Evolutionary conservation across 2,329 filamentous ascomycete species (phyloP).

Genomic region (Ophiostoma novo-ulmi): DNA sequence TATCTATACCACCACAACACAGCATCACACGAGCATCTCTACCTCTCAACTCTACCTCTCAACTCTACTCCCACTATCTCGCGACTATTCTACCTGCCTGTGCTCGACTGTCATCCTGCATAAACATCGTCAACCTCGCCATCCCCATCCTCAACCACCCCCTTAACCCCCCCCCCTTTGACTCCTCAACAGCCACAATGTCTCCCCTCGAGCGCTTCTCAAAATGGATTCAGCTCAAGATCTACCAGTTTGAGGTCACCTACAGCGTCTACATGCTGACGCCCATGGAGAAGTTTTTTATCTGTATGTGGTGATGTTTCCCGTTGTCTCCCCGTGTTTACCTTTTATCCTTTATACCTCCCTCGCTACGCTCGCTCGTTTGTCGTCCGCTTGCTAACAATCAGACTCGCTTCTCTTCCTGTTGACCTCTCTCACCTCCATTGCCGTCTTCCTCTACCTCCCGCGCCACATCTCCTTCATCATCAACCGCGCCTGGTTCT

Average conservation of each 20-base stretch:
- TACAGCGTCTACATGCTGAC: slow-evolving; percentile 97
- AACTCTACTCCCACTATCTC: not conserved
- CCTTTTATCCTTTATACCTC: not conserved
- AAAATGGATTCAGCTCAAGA: slow-evolving; percentile 87
- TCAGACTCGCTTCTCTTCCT: slow-evolving; percentile 88
- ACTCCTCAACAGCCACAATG: slow-evolving; percentile 36
- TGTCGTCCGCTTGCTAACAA: not conserved
- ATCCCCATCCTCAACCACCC: not conserved
- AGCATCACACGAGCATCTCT: slow-evolving; percentile 1
- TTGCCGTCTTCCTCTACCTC: slow-evolving; percentile 86
- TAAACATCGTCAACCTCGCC: not conserved
- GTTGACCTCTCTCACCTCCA: slow-evolving; percentile 76
- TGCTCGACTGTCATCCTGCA: not conserved
- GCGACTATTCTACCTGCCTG: not conserved
- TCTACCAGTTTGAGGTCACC: slow-evolving; percentile 97
- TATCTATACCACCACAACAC: not conserved
- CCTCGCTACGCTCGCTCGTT: not conserved
- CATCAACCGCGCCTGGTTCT: slow-evolving; percentile 84
- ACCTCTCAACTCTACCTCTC: not conserved
- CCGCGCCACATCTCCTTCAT: slow-evolving; percentile 84
- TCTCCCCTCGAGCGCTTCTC: slow-evolving; percentile 52
- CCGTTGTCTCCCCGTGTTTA: not conserved
- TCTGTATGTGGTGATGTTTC: slow-evolving; percentile 60
- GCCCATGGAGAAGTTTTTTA: slow-evolving; percentile 90
- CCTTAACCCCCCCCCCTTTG: not conserved